Percentiles rank a stretch among this genome's conserved stretches.
These are phyloP conservation scores for Aristolochia contorta DNA, from an alignment of 164 flowering plant genomes.

Conservation along the genomic window DNA sequence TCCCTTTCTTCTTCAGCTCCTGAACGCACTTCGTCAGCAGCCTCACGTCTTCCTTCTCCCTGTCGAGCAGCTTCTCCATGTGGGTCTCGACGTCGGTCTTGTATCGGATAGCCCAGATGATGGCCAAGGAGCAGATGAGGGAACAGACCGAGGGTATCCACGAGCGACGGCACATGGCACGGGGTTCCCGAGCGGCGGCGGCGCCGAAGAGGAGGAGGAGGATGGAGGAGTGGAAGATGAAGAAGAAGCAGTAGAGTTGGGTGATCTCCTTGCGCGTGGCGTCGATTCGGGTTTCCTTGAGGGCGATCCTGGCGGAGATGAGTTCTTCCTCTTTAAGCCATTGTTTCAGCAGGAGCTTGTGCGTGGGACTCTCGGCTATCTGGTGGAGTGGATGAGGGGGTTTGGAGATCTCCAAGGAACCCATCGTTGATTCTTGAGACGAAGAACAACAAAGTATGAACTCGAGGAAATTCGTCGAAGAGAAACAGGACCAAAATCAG, in stretches of 20 bases:
- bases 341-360: constrained; percentile 92
- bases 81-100: constrained; percentile 68
- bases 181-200: constrained; percentile 15
- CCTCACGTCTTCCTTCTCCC: constrained; percentile 80
- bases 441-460: too few relatives aligned
- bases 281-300: constrained; percentile 81
- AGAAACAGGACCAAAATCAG: too few relatives aligned
- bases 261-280: constrained; percentile 65
- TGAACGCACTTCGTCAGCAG: constrained; percentile 70
- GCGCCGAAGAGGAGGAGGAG: constrained; percentile 63
- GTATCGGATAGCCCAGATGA: constrained; percentile 84
- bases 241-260: constrained; percentile 76
- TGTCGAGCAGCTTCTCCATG: constrained; percentile 63
- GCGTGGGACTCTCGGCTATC: constrained; percentile 80
- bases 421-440: constrained; percentile 18
- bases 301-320: constrained; percentile 55
- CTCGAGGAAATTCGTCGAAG: too few relatives aligned
- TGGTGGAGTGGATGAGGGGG: constrained; percentile 71
- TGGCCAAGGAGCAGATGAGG: constrained; percentile 55
- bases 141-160: constrained; percentile 85
- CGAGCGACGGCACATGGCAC: constrained; percentile 38
- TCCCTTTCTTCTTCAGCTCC: constrained; percentile 81
- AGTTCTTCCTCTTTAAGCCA: constrained; percentile 96
- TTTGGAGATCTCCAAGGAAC: constrained; percentile 20
- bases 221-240: constrained; percentile 67